A percentile compares a stretch with the other conserved stretches of the same genome.
Conservation (phyloP, 2,329 filamentous ascomycete genomes). For the Apiospora aurea region DNA sequence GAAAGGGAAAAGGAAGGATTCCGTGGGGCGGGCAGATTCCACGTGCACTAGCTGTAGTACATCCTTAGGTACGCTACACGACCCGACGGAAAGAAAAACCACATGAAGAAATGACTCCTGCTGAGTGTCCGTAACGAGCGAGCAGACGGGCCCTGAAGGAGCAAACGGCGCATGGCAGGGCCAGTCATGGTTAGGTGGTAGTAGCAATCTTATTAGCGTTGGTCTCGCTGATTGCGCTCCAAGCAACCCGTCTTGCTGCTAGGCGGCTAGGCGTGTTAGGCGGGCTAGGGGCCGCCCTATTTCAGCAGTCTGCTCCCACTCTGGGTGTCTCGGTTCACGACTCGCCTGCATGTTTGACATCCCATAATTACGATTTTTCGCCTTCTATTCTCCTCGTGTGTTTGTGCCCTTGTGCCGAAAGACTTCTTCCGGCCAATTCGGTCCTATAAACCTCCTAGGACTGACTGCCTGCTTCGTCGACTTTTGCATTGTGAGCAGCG, state of each 20-base stretch:
- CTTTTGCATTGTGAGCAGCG: not conserved
- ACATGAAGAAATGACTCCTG: not conserved
- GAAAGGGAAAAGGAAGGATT: not conserved
- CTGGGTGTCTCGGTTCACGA: constrained; percentile 16
- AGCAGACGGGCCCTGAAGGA: not conserved
- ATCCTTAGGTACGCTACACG: not conserved
- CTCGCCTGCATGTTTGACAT: constrained; percentile 4
- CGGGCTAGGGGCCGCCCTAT: constrained; percentile 13
- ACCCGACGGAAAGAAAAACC: not conserved
- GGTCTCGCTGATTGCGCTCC: not conserved
- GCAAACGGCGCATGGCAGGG: not conserved
- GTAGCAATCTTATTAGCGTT: constrained; percentile 19
- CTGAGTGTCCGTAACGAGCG: not conserved
- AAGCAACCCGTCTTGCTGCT: not conserved
- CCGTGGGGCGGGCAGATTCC: constrained; percentile 8
- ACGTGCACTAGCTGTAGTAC: not conserved
- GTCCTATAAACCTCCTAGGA: not conserved
- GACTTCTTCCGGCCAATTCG: not conserved
- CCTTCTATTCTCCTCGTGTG: not conserved
- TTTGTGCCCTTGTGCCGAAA: constrained; percentile 1
- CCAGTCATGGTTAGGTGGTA: not conserved
- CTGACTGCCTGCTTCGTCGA: not conserved
- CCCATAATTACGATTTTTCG: not conserved
- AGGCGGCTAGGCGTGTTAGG: not conserved
- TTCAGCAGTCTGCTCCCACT: not conserved